Base-by-base conservation (phyloP, 139 green algal genomes). In the Micractinium sp. region DNA sequence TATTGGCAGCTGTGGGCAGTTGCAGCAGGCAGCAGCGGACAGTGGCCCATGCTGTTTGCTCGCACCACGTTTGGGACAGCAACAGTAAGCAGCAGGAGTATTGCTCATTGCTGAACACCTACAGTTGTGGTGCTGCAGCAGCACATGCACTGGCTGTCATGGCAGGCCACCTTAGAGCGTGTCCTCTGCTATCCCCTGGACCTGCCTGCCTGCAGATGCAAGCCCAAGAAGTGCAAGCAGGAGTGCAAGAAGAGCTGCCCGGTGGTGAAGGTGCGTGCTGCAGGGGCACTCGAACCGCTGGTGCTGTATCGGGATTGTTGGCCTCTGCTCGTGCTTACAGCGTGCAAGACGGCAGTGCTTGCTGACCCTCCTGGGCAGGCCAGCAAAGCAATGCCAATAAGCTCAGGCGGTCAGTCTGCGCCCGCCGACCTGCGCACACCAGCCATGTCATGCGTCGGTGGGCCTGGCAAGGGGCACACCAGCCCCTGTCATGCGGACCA, bases 181-280 rank as follows among this genome's bases (percentile, higher is more conserved):
- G 47, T 56, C 47, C 47, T 56, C 47, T 56, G 7, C 47, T 56
- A 9, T 9, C 47, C 47, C 47, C 47, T 60, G 66, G 78, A 35
- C 31, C 66, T 36, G 56, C 77, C 87, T 66, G 56, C 53, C 85
- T 41, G 78, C 92, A 98, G 96, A 89, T 99, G 97, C 91, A 99
- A 98, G 93, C 98, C 98, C 31, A 99, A 99, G 91, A 99, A 99
- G 90, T 99, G 98, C 93, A 91, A 95, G 73, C 98, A 99, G 90
- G 98, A 99, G 92, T 99, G 98, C 96, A 99, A 99, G 92, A 99
- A 98, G 92, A 97, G 92, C 87, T 99, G 98, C 90, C 98, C 98
- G 22, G 98, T 99, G 2, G 98, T 99, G 19, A 99, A 99, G 91
- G 94, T 99, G 71, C 96, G 63, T 76, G 69, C 69, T 33, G 69